A percentile compares a stretch with the other conserved stretches of the same genome.
phyloP scores from a whole-genome alignment of 176 grass and related monocot genomes.

The Zea luxurians region DNA sequence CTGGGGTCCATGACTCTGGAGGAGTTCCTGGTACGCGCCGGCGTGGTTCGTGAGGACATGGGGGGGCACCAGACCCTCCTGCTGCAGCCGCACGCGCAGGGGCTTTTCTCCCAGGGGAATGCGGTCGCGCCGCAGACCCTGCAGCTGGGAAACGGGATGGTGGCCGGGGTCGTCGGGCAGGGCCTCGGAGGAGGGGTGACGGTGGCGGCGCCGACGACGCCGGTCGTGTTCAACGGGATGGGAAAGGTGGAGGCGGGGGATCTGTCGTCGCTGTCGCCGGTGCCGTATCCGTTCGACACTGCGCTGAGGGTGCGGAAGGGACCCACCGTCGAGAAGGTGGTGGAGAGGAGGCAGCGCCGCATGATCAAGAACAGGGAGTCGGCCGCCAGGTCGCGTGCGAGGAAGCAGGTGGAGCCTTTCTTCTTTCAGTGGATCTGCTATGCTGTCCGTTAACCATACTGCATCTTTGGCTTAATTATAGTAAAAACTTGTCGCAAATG shows the following conservation, averaged over 20 bases:
- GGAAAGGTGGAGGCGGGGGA: conserved; percentile 56
- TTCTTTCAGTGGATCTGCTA: conserved; percentile 14
- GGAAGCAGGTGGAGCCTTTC: conserved; percentile 66
- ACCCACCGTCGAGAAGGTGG: conserved; percentile 73
- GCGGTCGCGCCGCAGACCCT: conserved; percentile 26
- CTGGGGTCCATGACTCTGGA: conserved; percentile 92
- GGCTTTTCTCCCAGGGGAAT: conserved; percentile 51
- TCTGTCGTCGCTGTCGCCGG: conserved; percentile 63
- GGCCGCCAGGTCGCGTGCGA: conserved; percentile 69
- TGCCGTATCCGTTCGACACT: conserved; percentile 66
- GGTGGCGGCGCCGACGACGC: conserved; percentile 47
- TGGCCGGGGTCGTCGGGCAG: conserved; percentile 33
- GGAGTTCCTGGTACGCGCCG: conserved; percentile 85
- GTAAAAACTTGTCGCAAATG: conserved; percentile 37
- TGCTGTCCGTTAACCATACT: conserved; percentile 18
- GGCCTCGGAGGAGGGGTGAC: conserved; percentile 32
- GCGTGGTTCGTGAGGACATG: conserved; percentile 68
- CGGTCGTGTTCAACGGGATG: conserved; percentile 50
- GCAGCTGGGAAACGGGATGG: conserved; percentile 42
- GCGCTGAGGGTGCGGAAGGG: conserved; percentile 63
- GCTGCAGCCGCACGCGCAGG: conserved; percentile 36
- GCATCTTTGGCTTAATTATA: conserved; percentile 29
- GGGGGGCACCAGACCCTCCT: conserved; percentile 39
- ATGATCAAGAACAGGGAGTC: conserved; percentile 98
- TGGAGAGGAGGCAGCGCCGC: conserved; percentile 72